Conservation (phyloP, 2,329 filamentous ascomycete species). For the Rhinocladiella mackenziei region DNA sequence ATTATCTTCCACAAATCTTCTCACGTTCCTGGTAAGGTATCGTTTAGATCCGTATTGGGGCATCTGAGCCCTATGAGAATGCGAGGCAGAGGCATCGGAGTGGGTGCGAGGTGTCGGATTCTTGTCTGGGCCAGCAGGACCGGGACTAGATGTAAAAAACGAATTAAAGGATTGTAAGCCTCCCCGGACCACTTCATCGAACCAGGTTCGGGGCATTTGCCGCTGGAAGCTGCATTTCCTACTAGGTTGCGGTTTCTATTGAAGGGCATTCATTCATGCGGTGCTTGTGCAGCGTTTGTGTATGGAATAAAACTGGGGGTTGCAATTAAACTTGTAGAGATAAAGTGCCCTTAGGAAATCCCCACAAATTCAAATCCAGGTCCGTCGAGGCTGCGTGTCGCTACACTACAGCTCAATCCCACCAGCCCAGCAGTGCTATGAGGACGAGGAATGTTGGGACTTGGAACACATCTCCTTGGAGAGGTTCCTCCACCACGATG, state of each 20-base stretch:
- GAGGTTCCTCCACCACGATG: too few relatives aligned
- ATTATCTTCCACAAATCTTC: constrained; percentile 4
- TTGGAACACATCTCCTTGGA: too few relatives aligned
- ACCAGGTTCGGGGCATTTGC: constrained; percentile 1
- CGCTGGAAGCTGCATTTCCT: neutral
- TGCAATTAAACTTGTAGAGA: too few relatives aligned
- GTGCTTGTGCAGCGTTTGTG: too few relatives aligned
- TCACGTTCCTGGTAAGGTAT: constrained; percentile 11
- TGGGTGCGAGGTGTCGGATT: constrained; percentile 2
- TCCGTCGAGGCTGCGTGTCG: too few relatives aligned
- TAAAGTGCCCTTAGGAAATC: too few relatives aligned
- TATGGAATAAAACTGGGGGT: too few relatives aligned
- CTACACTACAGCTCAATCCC: too few relatives aligned
- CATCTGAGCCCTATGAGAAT: constrained; percentile 11
- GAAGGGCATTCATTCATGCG: neutral
- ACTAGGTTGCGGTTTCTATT: neutral
- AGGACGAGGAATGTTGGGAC: too few relatives aligned
- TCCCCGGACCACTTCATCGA: constrained; percentile 1
- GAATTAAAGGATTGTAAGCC: constrained; percentile 3
- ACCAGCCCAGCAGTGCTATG: too few relatives aligned
- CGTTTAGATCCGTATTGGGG: constrained; percentile 4
- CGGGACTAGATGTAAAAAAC: neutral
- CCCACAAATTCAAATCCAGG: too few relatives aligned
- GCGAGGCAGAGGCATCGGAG: constrained; percentile 14
- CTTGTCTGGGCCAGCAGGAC: constrained; percentile 4